phyloP scores from a whole-genome alignment of 495 filamentous ascomycete species.

The Xylaria grammica region DNA sequence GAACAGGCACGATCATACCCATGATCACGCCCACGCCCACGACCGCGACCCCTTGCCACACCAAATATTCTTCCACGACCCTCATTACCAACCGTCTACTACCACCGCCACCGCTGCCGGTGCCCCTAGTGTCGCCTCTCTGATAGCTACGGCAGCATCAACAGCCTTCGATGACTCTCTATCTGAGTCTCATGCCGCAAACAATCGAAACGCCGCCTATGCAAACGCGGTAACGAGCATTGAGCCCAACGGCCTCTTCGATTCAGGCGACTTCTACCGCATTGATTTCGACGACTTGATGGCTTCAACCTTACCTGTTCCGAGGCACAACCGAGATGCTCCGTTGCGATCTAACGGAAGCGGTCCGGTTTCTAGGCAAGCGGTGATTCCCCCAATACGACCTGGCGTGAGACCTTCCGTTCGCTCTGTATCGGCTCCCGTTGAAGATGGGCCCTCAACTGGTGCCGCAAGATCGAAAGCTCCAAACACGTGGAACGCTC shows the following conservation, averaged over 20 bases:
- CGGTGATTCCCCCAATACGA: constrained; percentile 35
- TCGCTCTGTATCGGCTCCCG: constrained; percentile 57
- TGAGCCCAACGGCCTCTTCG: constrained; percentile 41
- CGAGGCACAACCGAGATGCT: constrained; percentile 34
- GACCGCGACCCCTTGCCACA: constrained; percentile 32
- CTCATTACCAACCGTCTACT: constrained; percentile 17
- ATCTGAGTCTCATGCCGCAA: constrained; percentile 43
- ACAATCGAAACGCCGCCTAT: constrained; percentile 44
- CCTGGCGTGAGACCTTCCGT: constrained; percentile 36
- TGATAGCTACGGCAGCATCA: constrained; percentile 15
- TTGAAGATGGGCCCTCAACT: constrained; percentile 44
- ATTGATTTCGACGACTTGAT: constrained; percentile 46
- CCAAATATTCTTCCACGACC: constrained; percentile 25
- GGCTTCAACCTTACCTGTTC: constrained; percentile 41
- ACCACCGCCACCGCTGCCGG: not conserved
- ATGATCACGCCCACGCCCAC: constrained; percentile 28
- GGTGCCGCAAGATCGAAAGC: constrained; percentile 36
- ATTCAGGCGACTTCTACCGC: constrained; percentile 61
- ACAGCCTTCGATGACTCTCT: constrained; percentile 29
- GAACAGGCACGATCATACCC: constrained; percentile 20
- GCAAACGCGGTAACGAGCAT: constrained; percentile 39
- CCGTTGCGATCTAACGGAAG: constrained; percentile 42
- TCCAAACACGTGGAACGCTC: constrained; percentile 32
- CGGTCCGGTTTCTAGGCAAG: constrained; percentile 43
- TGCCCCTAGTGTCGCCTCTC: constrained; percentile 7